Evolutionary conservation across 2,329 filamentous ascomycete species (phyloP).

Genomic region (Fusarium xylarioides): DNA sequence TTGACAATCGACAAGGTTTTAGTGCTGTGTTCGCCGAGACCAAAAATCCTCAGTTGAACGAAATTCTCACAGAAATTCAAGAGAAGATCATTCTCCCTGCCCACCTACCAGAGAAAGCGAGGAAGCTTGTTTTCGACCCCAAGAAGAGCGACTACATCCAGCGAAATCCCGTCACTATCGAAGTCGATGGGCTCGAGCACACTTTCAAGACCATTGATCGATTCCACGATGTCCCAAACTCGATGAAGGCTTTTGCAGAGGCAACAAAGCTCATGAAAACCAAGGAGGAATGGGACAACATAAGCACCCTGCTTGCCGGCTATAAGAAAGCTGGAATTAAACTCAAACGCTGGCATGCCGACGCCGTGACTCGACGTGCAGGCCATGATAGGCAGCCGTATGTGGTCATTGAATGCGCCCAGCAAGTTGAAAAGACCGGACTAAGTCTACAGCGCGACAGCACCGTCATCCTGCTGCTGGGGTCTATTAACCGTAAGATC

Average conservation of each 20-base stretch:
- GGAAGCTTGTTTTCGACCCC: constrained; percentile 60
- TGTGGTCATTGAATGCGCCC: constrained; percentile 61
- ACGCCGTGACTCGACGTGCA: constrained; percentile 54
- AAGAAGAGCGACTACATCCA: constrained; percentile 59
- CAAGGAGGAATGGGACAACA: constrained; percentile 61
- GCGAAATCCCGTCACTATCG: constrained; percentile 65
- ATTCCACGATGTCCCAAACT: constrained; percentile 54
- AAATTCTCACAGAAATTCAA: constrained; percentile 62
- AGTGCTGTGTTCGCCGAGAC: constrained; percentile 59
- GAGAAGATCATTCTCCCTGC: constrained; percentile 69
- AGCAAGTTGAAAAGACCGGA: constrained; percentile 56
- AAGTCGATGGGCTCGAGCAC: constrained; percentile 65
- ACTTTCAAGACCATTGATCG: constrained; percentile 59
- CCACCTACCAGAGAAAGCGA: constrained; percentile 64
- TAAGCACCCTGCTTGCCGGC: constrained; percentile 62
- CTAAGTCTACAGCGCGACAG: constrained; percentile 55
- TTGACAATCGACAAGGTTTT: constrained; percentile 40
- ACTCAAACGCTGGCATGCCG: constrained; percentile 48
- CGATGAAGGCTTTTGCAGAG: constrained; percentile 48
- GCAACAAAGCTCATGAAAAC: constrained; percentile 59
- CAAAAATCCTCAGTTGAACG: constrained; percentile 63
- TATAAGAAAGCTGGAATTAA: constrained; percentile 54
- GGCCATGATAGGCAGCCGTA: constrained; percentile 53
- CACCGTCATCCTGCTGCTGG: constrained; percentile 46
- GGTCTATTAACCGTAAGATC: constrained; percentile 50